A percentile compares a stretch with the other conserved stretches of the same genome.
phyloP scores from a whole-genome alignment of 805 yeast species.

The Osmozyma mogii region DNA sequence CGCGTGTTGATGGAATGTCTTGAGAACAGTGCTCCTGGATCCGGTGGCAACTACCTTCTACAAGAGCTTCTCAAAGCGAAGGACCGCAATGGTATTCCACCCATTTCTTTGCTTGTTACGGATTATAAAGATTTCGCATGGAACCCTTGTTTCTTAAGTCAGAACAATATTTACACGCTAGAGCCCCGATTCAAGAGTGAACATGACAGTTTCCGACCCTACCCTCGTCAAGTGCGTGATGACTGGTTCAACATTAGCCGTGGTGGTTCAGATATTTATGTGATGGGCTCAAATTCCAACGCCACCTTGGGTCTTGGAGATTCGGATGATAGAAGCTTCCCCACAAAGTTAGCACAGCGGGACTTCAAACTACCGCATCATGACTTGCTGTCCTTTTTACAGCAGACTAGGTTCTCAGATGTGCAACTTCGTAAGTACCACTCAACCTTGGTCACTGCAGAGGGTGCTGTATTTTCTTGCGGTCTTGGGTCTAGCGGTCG shows the following conservation, averaged over 20 bases:
- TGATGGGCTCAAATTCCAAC: slow-evolving; percentile 58
- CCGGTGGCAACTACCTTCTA: slow-evolving; percentile 14
- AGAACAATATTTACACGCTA: no score
- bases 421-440: slow-evolving; percentile 59
- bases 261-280: slow-evolving; percentile 52
- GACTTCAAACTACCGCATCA: slow-evolving; percentile 12
- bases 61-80: slow-evolving; percentile 41
- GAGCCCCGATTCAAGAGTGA: neutral
- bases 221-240: slow-evolving; percentile 5
- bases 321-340: slow-evolving; percentile 38
- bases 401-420: slow-evolving; percentile 38
- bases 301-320: slow-evolving; percentile 63
- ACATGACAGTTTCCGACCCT: slow-evolving; percentile 2
- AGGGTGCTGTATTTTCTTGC: slow-evolving; percentile 47
- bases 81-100: slow-evolving; percentile 67
- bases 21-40: slow-evolving; percentile 2
- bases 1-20: slow-evolving; percentile 24
- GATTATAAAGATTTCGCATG: slow-evolving; percentile 37
- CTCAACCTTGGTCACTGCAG: slow-evolving; percentile 49
- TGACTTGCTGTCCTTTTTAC: slow-evolving; percentile 10
- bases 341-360: slow-evolving; percentile 29
- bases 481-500: slow-evolving; percentile 71
- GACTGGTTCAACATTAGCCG: slow-evolving; percentile 38
- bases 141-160: no score
- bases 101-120: slow-evolving; percentile 56